Conservation (phyloP, 306 rosid genomes). For the Citrullus mucosospermus region DNA sequence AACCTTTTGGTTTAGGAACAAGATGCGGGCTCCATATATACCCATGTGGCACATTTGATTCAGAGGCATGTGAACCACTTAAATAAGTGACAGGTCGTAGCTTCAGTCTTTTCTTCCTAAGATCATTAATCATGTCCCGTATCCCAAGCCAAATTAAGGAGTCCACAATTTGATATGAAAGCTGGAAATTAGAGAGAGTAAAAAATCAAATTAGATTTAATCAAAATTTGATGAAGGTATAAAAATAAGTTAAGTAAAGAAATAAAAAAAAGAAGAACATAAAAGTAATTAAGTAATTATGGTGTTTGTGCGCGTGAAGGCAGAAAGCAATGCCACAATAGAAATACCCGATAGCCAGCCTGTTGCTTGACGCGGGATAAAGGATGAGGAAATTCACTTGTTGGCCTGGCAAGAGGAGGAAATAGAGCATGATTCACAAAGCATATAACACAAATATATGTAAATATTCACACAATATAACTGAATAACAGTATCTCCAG, state of each 20-base stretch:
- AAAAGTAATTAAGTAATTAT: not conserved
- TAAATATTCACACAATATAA: slow-evolving; percentile 2
- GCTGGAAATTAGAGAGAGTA: slow-evolving; percentile 30
- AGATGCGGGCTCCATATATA: slow-evolving; percentile 99
- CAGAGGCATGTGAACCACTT: slow-evolving; percentile 97
- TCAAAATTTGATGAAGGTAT: slow-evolving; percentile 9
- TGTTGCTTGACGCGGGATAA: slow-evolving; percentile 91
- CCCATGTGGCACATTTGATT: slow-evolving; percentile 82
- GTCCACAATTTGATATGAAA: slow-evolving; percentile 96
- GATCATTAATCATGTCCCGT: slow-evolving; percentile 92
- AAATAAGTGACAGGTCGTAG: slow-evolving; percentile 94
- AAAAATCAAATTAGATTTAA: slow-evolving; percentile 4
- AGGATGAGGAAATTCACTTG: slow-evolving; percentile 98
- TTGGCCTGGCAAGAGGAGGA: slow-evolving; percentile 51
- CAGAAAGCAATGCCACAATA: slow-evolving; percentile 3
- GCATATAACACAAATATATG: slow-evolving; percentile 15
- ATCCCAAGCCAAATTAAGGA: slow-evolving; percentile 97
- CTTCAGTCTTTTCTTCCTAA: slow-evolving; percentile 82
- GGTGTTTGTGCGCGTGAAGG: not conserved
- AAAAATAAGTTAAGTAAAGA: not conserved
- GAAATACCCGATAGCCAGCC: slow-evolving; percentile 82
- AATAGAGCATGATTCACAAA: slow-evolving; percentile 9
- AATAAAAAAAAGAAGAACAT: not conserved
- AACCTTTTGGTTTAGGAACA: slow-evolving; percentile 99
- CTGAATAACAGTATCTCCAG: slow-evolving; percentile 8